Percentiles rank a stretch among this genome's conserved stretches.
These are phyloP conservation scores for Thermochaetoides thermophila DNA, from an alignment of 495 filamentous ascomycete species.

Conservation along the genomic window DNA sequence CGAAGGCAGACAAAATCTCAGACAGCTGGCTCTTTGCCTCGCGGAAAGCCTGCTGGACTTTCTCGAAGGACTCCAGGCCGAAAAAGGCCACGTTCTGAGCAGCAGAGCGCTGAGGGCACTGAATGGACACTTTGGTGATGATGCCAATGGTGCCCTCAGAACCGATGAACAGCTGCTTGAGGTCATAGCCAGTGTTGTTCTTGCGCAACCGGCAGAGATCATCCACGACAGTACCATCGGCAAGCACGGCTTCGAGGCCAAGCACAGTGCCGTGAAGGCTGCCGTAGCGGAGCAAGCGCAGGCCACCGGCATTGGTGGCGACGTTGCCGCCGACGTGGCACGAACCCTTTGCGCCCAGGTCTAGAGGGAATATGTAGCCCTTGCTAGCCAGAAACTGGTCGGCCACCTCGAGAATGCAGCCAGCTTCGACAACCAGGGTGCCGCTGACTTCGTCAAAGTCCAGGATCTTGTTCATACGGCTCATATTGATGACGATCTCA, in stretches of 20 bases:
- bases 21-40: conserved; percentile 80
- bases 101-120: conserved; percentile 71
- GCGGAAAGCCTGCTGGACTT: conserved; percentile 65
- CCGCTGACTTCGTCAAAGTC: conserved; percentile 91
- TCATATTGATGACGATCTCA: conserved; percentile 85
- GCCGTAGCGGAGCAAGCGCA: conserved; percentile 82
- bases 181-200: conserved; percentile 93
- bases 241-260: conserved; percentile 81
- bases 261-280: conserved; percentile 86
- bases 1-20: conserved; percentile 93
- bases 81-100: conserved; percentile 87
- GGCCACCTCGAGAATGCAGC: conserved; percentile 75
- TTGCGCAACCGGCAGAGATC: conserved; percentile 78
- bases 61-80: conserved; percentile 70
- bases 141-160: conserved; percentile 89
- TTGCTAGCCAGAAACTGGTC: conserved; percentile 70
- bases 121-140: conserved; percentile 76
- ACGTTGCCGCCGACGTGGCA: conserved; percentile 98
- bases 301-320: conserved; percentile 88
- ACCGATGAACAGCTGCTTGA: conserved; percentile 96
- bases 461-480: conserved; percentile 76
- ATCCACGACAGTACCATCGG: conserved; percentile 82
- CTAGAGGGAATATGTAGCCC: conserved; percentile 79
- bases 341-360: conserved; percentile 91
- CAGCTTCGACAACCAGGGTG: conserved; percentile 75